Evolutionary conservation across 2,329 filamentous ascomycete genomes (phyloP).

Genomic region (Fusarium nygamai): DNA sequence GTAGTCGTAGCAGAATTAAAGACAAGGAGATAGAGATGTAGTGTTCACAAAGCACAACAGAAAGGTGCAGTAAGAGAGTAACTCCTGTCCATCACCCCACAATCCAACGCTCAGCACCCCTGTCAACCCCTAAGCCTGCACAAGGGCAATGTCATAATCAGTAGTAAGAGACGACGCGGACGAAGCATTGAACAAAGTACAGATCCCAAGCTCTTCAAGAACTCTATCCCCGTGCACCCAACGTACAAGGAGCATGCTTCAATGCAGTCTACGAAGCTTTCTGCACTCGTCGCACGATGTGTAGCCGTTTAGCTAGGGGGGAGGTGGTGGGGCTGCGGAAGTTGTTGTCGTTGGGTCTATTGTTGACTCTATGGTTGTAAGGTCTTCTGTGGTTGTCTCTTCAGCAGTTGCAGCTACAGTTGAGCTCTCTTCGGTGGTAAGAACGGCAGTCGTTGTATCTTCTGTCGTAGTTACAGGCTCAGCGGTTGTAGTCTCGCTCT

Average conservation of each 20-base stretch:
- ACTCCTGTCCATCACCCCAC: neutral
- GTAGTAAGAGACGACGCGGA: too few relatives aligned
- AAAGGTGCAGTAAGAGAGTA: neutral
- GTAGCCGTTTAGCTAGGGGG: too few relatives aligned
- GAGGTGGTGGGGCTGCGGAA: neutral
- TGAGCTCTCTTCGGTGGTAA: neutral
- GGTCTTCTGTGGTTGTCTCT: neutral
- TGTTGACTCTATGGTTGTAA: neutral
- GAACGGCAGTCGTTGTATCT: neutral
- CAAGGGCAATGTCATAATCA: neutral
- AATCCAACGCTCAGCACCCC: neutral
- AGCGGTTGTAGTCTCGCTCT: neutral
- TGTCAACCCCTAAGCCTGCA: neutral
- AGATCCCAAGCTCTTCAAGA: too few relatives aligned
- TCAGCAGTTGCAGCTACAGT: neutral
- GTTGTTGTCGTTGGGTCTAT: neutral
- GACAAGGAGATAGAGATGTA: neutral
- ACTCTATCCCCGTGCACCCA: neutral
- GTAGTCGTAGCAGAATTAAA: neutral
- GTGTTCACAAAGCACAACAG: neutral
- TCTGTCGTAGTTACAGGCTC: neutral
- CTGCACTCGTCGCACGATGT: fast-evolving
- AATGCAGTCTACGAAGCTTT: neutral
- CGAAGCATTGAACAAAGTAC: neutral
- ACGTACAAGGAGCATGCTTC: neutral